These are phyloP conservation scores for Citrus trifoliata DNA, from an alignment of 345 rosid genomes.

Conservation along the genomic window DNA sequence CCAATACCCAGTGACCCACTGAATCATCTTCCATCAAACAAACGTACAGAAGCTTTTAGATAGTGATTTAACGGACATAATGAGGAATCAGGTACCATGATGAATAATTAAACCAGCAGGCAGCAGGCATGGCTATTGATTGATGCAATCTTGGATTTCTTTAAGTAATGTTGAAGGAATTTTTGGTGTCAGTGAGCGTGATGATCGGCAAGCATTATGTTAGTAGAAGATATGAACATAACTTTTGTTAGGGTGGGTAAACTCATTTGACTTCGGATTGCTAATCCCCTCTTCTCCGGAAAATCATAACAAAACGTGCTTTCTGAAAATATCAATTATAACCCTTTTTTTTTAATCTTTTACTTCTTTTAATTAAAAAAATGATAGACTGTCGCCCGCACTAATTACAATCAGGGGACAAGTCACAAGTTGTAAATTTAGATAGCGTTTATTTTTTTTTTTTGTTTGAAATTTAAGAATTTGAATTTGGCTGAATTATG, in stretches of 20 bases:
- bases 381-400: too few species aligned
- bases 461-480: too few species aligned
- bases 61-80: background rate
- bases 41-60: background rate
- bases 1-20: too few species aligned
- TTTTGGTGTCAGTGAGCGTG: constrained; percentile 10
- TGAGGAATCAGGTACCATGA: background rate
- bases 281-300: background rate
- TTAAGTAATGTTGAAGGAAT: constrained; percentile 17
- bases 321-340: too few species aligned
- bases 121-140: background rate
- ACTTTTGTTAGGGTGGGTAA: background rate
- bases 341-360: too few species aligned
- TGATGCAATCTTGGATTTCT: background rate
- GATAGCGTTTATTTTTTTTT: too few species aligned
- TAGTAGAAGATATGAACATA: background rate
- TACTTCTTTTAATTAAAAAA: too few species aligned
- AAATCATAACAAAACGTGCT: background rate
- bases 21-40: background rate
- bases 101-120: background rate
- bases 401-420: too few species aligned
- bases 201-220: constrained; percentile 10
- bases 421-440: too few species aligned
- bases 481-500: too few species aligned
- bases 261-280: constrained; percentile 8